These are phyloP conservation scores for Orychophragmus violaceus DNA, from an alignment of 345 rosid species.

Conservation along the genomic window DNA sequence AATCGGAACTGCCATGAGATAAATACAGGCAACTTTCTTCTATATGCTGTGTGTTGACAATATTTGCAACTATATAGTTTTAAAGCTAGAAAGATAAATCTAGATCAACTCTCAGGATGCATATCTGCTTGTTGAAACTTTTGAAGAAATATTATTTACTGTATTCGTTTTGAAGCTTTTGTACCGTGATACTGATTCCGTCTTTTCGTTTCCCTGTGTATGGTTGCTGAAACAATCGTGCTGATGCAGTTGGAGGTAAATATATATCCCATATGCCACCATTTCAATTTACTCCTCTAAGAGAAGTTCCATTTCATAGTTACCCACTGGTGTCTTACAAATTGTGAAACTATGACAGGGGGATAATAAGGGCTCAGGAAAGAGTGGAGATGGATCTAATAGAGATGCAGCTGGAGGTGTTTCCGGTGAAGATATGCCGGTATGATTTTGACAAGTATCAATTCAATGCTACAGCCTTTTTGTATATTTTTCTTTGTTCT, in stretches of 20 bases:
- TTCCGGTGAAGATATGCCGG: slow-evolving; percentile 47
- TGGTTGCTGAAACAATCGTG: slow-evolving; percentile 18
- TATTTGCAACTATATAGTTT: background rate
- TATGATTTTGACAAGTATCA: slow-evolving; percentile 3
- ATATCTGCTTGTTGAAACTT: background rate
- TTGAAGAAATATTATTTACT: background rate
- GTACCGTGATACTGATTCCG: background rate
- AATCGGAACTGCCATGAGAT: background rate
- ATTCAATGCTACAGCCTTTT: background rate
- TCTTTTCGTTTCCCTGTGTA: slow-evolving; percentile 7
- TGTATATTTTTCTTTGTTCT: background rate
- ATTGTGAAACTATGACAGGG: slow-evolving; percentile 40
- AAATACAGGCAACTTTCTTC: background rate
- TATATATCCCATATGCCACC: background rate
- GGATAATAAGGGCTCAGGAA: slow-evolving; percentile 62
- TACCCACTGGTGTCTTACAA: background rate
- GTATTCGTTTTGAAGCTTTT: background rate
- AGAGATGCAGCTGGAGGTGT: slow-evolving; percentile 46
- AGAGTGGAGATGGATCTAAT: slow-evolving; percentile 55
- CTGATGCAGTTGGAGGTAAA: slow-evolving; percentile 65
- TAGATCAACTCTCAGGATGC: background rate
- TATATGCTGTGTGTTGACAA: background rate
- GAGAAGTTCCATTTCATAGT: background rate
- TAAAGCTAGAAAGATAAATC: background rate
- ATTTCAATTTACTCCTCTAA: background rate